Evolutionary conservation across 2,329 filamentous ascomycete species (phyloP), one percentile per base, ranked within the genome.

Genomic region (Verticillium klebahnii): DNA sequence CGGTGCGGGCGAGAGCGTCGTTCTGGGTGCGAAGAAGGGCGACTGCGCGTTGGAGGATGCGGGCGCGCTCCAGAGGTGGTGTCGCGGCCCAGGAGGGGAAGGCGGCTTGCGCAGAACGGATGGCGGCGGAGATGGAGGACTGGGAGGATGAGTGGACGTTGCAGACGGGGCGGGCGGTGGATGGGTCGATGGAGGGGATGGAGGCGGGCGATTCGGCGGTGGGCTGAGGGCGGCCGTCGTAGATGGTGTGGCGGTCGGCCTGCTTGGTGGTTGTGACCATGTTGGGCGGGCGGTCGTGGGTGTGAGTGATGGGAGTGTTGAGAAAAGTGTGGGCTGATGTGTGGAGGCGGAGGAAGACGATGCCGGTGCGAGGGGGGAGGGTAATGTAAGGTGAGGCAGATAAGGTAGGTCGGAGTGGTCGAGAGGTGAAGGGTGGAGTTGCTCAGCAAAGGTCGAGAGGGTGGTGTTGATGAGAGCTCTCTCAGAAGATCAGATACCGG

Each of bases 11-110:
- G 52, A 96, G 88, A 61, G 88, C 86, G 70, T 96, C 90, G 74
- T 96, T 96, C 66, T 88, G 86, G 66, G 86, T 78, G 56, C 92
- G 89, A 14, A 96, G 82, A 15, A 96, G 76, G 56, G 85, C 77
- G 19, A 90, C 92, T 2, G 92, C 92, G 72, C 85, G 87, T 34
- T 92, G 89, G 11, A 96, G 85, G 67, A 96, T 89, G 62, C 90
- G 87, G 1, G 91, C 87, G 62, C 92, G 90, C 69, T 86, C 85
- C 64, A 90, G 81, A n/a, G 89, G 82, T 2, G 92, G 85, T 14
- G 89, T 95, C 61, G 84, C 80, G 1, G 91, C 92, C 92, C 92
- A 96, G 40, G 81, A 77, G 2, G 84, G 81, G 73, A 96, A 96
- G 1, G 91, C 92, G 37, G 80, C 78, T 61, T 87, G 80, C 50